Evolutionary conservation across 2,329 filamentous ascomycete species (phyloP).

Genomic region (Scytalidium sp.): DNA sequence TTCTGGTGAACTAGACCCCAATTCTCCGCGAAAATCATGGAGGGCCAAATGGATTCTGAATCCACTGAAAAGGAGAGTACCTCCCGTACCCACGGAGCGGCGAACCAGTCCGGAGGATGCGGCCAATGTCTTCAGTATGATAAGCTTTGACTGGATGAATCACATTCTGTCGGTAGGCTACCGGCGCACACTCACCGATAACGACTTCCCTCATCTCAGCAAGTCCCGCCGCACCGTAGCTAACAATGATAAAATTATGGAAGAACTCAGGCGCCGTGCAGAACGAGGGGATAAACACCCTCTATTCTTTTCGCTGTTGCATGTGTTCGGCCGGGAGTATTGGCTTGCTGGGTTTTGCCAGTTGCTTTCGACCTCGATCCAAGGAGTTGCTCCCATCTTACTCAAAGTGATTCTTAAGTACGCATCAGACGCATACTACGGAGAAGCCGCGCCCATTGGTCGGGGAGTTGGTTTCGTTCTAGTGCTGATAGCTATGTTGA

Average conservation of each 20-base stretch:
- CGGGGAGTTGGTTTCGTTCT: slow-evolving; percentile 3
- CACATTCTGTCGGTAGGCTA: slow-evolving; percentile 1
- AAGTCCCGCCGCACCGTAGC: background rate
- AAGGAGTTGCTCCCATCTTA: background rate
- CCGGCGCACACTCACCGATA: slow-evolving; percentile 1
- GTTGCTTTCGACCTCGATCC: background rate
- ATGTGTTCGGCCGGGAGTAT: slow-evolving; percentile 2
- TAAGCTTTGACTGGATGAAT: slow-evolving; percentile 5
- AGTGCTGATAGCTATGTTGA: background rate
- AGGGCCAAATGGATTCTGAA: slow-evolving; percentile 1
- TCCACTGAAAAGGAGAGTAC: slow-evolving; percentile 1
- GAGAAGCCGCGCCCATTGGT: background rate
- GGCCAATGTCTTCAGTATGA: slow-evolving; percentile 1
- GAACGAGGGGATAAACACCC: slow-evolving; percentile 3
- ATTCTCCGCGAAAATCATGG: no score
- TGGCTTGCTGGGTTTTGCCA: slow-evolving; percentile 2
- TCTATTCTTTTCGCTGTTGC: slow-evolving; percentile 1
- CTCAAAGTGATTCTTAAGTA: slow-evolving; percentile 2
- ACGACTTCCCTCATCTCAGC: slow-evolving; percentile 1
- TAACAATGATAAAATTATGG: slow-evolving; percentile 1
- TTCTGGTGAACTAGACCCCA: no score
- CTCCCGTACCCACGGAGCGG: slow-evolving; percentile 3
- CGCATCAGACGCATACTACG: slow-evolving; percentile 4
- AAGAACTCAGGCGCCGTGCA: background rate
- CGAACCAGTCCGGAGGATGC: slow-evolving; percentile 1